Conservation (phyloP, 768 basidiomycete species). For the Hydnomerulius pinastri region DNA sequence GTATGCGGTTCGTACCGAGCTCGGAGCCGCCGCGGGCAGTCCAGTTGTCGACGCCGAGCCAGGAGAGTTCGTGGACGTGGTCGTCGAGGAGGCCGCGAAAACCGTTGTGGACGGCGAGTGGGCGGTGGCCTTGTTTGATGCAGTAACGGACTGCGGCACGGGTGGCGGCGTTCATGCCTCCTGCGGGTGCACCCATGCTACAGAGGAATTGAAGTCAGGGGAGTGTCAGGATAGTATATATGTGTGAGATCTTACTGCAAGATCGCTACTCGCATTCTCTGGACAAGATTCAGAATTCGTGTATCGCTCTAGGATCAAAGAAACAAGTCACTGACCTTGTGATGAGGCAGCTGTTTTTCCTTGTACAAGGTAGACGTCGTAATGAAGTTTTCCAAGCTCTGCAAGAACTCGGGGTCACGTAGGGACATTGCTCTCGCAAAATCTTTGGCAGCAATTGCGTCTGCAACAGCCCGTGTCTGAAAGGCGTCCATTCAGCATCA, state of each 20-base stretch:
- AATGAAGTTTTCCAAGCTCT: conserved; percentile 84
- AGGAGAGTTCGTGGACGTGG: conserved; percentile 80
- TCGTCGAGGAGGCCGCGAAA: conserved; percentile 94
- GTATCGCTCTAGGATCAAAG: neutral
- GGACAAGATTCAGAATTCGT: conserved; percentile 12
- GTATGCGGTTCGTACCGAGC: conserved; percentile 90
- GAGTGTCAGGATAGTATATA: neutral
- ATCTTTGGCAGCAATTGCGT: conserved; percentile 79
- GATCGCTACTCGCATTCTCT: conserved; percentile 80
- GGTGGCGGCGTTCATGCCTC: conserved; percentile 98
- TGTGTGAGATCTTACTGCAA: conserved; percentile 66
- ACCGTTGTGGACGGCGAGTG: conserved; percentile 93
- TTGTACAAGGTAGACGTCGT: conserved; percentile 66
- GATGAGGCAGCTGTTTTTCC: conserved; percentile 51
- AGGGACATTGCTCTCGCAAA: conserved; percentile 86
- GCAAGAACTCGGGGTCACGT: conserved; percentile 89
- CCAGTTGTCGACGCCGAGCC: conserved; percentile 98
- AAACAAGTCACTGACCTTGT: conserved; percentile 42
- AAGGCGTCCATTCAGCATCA: conserved; percentile 6
- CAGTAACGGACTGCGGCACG: conserved; percentile 94
- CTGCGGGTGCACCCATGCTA: conserved; percentile 95
- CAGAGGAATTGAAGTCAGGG: conserved; percentile 1
- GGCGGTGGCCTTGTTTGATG: conserved; percentile 86
- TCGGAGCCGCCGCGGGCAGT: conserved; percentile 95
- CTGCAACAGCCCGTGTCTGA: conserved; percentile 84